These are phyloP conservation scores for Sophora flavescens DNA, from an alignment of 306 rosid species.

Conservation along the genomic window DNA sequence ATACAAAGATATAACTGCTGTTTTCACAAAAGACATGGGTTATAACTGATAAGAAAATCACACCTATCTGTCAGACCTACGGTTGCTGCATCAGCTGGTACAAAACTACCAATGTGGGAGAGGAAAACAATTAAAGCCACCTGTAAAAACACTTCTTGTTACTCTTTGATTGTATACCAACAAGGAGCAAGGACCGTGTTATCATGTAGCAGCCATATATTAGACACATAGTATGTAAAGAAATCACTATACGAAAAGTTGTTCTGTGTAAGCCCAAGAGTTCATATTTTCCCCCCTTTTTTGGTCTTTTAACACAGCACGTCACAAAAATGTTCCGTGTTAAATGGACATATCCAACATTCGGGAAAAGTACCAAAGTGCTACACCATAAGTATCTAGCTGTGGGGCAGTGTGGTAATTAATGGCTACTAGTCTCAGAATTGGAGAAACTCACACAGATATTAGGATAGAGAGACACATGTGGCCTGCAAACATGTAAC, in stretches of 20 bases:
- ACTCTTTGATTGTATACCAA: conserved; percentile 14
- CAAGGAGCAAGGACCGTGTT: not conserved
- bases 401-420: not conserved
- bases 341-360: not conserved
- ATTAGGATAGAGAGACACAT: conserved; percentile 4
- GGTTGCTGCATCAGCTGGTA: conserved; percentile 97
- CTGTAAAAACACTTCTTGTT: conserved; percentile 56
- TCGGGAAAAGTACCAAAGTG: not conserved
- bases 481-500: conserved; percentile 20
- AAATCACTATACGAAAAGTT: conserved; percentile 27
- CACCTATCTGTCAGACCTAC: conserved; percentile 98
- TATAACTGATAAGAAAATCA: conserved; percentile 27
- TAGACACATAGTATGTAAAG: conserved; percentile 18
- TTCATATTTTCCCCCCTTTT: not conserved
- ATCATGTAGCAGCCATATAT: conserved; percentile 2
- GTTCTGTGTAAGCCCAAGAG: not conserved
- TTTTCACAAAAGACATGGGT: conserved; percentile 43
- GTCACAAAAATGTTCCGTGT: not conserved
- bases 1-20: conserved; percentile 19
- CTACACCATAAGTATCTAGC: not conserved
- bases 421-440: conserved; percentile 8
- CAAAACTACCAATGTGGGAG: conserved; percentile 94
- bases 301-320: conserved; percentile 17
- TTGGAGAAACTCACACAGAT: not conserved
- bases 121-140: conserved; percentile 93